Percentiles rank a stretch among this genome's conserved stretches.
These are phyloP conservation scores for Trichoderma atrobrunneum DNA, from an alignment of 2,329 filamentous ascomycete species.

Conservation along the genomic window DNA sequence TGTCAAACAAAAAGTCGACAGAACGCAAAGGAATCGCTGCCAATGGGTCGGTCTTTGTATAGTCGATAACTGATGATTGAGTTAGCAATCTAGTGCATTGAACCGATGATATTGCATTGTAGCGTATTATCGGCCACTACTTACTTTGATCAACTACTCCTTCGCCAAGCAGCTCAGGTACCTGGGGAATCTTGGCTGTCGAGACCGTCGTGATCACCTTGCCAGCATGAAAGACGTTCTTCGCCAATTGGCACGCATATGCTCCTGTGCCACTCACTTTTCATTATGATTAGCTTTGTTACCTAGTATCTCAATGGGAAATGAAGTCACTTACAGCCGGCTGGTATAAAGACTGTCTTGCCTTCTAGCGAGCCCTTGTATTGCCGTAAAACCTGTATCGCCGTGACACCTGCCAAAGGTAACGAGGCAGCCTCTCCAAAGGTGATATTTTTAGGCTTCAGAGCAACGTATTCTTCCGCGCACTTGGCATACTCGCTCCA, in stretches of 20 bases:
- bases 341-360: not conserved
- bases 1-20: not conserved
- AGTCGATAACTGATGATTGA: not conserved
- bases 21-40: not conserved
- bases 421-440: not conserved
- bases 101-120: not conserved
- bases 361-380: not conserved
- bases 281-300: not conserved
- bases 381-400: not conserved
- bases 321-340: not conserved
- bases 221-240: not conserved
- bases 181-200: not conserved
- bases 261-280: not conserved
- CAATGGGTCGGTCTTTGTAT: not conserved
- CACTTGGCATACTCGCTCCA: not conserved
- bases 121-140: not conserved
- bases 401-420: not conserved
- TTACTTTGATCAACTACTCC: not conserved
- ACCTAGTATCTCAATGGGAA: too few relatives aligned
- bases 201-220: not conserved
- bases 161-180: not conserved
- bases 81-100: not conserved
- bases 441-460: not conserved
- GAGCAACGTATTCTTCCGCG: not conserved
- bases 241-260: not conserved